A percentile compares a stretch with the other conserved stretches of the same genome.
phyloP scores from a whole-genome alignment of 352 stramenopile species.

The Phytophthora pini region DNA sequence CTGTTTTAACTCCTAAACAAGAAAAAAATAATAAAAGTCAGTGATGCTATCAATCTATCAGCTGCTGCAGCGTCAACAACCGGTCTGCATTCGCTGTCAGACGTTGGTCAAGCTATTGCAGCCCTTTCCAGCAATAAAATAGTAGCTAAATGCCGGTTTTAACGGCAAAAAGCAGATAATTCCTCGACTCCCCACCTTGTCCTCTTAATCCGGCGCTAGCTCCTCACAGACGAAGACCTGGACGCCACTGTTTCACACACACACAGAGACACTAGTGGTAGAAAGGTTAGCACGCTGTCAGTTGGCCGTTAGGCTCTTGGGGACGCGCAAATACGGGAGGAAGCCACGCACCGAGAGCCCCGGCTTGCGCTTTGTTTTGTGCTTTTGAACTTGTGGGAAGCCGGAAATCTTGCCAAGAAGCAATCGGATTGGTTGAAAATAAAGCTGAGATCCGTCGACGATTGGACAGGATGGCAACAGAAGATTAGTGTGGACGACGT shows the following conservation, averaged over 20 bases:
- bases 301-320: not conserved
- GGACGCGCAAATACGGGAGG: not conserved
- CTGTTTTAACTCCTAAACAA: slow-evolving; percentile 18
- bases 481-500: slow-evolving; percentile 15
- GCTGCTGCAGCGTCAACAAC: not conserved
- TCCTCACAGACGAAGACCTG: slow-evolving; percentile 11
- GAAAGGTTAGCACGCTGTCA: not conserved
- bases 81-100: not conserved
- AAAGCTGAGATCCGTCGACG: not conserved
- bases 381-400: slow-evolving; percentile 30
- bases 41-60: not conserved
- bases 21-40: slow-evolving; percentile 4
- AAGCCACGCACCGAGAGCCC: slow-evolving; percentile 26
- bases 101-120: not conserved
- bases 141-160: not conserved
- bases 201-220: slow-evolving; percentile 11
- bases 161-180: slow-evolving; percentile 1
- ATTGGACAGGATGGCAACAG: slow-evolving; percentile 36
- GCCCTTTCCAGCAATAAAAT: not conserved
- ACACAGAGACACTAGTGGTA: slow-evolving; percentile 20
- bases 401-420: slow-evolving; percentile 25
- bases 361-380: slow-evolving; percentile 34
- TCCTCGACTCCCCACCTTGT: slow-evolving; percentile 26
- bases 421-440: slow-evolving; percentile 22
- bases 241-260: slow-evolving; percentile 26